Evolutionary conservation across 352 stramenopile genomes (phyloP).

Genomic region (Blastocystis sp.): DNA sequence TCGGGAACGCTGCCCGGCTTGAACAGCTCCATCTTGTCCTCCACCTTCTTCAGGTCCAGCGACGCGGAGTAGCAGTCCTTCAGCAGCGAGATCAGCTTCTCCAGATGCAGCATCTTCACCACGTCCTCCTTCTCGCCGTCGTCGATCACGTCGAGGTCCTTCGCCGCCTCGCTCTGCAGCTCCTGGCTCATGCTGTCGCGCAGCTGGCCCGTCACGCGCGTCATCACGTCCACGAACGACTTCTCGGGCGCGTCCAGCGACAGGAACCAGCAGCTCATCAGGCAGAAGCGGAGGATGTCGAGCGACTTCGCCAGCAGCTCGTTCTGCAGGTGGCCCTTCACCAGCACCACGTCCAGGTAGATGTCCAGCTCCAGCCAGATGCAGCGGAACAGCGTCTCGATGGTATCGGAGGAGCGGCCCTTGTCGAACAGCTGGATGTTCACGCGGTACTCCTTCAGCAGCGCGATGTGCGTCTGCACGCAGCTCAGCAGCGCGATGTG

Average conservation of each 20-base stretch:
- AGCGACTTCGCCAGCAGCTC: not conserved
- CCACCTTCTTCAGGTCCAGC: conserved; percentile 13
- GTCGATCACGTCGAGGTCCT: not conserved
- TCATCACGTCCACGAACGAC: conserved; percentile 17
- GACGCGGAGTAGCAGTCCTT: conserved; percentile 3
- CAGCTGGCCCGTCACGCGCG: not conserved
- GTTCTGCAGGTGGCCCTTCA: conserved; percentile 6
- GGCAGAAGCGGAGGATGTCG: conserved; percentile 24
- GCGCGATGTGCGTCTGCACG: conserved; percentile 26
- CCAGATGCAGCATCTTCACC: conserved; percentile 2
- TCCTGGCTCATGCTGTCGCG: conserved; percentile 1
- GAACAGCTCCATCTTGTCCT: conserved; percentile 47
- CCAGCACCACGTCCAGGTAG: conserved; percentile 45
- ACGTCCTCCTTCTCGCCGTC: not conserved
- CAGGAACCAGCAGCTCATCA: conserved; percentile 34
- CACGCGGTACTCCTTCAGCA: conserved; percentile 24
- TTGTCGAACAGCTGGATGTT: not conserved
- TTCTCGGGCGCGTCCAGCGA: conserved; percentile 11
- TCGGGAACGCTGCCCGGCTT: not conserved
- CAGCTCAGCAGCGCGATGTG: not conserved
- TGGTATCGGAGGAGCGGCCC: not conserved
- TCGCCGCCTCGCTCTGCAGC: not conserved
- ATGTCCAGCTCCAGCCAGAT: conserved; percentile 34
- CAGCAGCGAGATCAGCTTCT: not conserved
- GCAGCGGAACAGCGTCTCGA: conserved; percentile 38